A percentile compares a stretch with the other conserved stretches of the same genome.
These are phyloP conservation scores for Nevesoporus exiguus DNA, from an alignment of 768 basidiomycete genomes.

Conservation along the genomic window DNA sequence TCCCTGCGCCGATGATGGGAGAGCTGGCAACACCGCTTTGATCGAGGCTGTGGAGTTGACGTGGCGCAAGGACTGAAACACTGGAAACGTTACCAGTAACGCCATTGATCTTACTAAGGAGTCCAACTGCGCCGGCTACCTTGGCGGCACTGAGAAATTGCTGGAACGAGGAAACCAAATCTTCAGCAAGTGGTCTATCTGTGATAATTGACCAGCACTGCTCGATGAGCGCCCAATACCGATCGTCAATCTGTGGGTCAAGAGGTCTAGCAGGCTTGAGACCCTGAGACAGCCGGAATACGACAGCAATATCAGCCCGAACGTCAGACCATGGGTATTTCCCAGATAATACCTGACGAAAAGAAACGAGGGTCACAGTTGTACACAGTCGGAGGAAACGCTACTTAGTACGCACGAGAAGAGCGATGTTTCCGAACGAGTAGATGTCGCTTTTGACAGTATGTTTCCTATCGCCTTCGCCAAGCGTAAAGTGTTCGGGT, in stretches of 20 bases:
- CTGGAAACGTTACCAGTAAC: no score
- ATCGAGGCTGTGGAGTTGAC: not conserved
- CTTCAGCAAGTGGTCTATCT: not conserved
- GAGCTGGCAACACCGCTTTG: not conserved
- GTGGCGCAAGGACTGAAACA: no score
- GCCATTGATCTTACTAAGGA: not conserved
- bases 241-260: not conserved
- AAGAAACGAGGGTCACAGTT: not conserved
- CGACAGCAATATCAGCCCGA: not conserved
- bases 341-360: not conserved
- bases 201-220: not conserved
- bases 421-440: not conserved
- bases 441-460: constrained; percentile 4
- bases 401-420: not conserved
- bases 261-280: not conserved
- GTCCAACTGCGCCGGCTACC: not conserved
- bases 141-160: not conserved
- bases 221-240: not conserved
- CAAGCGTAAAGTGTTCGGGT: constrained; percentile 1
- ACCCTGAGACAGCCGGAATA: not conserved
- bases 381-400: not conserved
- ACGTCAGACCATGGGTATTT: not conserved
- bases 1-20: no score
- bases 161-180: not conserved
- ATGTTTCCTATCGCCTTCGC: not conserved